These are phyloP conservation scores for Colletotrichum sp. DNA, from an alignment of 2,329 filamentous ascomycete species.

Conservation along the genomic window DNA sequence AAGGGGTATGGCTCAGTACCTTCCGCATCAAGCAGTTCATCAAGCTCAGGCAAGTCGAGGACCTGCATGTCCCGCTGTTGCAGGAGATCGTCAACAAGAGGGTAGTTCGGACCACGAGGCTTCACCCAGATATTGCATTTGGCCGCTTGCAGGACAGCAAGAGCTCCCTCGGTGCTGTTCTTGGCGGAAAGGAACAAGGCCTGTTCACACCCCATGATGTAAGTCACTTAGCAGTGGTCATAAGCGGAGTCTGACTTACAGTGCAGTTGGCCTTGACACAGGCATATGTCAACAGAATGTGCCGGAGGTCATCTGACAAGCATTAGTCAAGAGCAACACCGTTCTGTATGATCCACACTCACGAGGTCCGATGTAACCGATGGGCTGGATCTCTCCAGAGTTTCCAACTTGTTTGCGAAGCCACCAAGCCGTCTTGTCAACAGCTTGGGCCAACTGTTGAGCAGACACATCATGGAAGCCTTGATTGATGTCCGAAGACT, in stretches of 20 bases:
- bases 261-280: background rate
- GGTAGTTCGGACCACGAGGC: background rate
- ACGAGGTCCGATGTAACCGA: background rate
- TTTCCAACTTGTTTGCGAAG: background rate
- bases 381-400: background rate
- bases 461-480: rapidly evolving
- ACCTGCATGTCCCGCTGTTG: background rate
- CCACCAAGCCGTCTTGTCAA: background rate
- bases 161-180: background rate
- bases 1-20: background rate
- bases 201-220: background rate
- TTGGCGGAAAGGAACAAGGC: background rate
- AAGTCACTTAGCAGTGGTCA: background rate
- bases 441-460: rapidly evolving
- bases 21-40: background rate
- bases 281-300: background rate
- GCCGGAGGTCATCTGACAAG: background rate
- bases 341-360: background rate
- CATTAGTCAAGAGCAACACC: background rate
- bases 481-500: background rate
- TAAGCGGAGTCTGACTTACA: rapidly evolving
- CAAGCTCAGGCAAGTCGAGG: background rate
- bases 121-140: background rate
- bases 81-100: background rate
- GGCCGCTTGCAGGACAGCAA: background rate